Conservation (phyloP, 2,329 filamentous ascomycete genomes). For the Didymella exigua region DNA sequence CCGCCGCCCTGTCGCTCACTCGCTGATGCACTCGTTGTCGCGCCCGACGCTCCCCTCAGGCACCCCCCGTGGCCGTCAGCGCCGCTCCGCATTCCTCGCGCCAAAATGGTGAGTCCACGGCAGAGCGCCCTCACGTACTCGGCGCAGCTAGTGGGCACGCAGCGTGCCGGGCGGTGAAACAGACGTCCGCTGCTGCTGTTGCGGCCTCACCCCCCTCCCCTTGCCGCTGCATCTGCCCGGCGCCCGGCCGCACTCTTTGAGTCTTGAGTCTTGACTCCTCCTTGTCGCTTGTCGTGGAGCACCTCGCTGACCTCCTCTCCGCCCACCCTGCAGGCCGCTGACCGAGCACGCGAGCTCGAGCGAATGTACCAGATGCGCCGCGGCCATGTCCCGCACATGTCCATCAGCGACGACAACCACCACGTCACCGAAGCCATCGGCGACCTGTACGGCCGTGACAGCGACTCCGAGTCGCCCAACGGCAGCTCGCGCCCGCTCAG, state of each 20-base stretch:
- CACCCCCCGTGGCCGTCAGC: slow-evolving; percentile 26
- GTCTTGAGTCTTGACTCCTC: too few relatives aligned
- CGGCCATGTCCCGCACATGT: slow-evolving; percentile 66
- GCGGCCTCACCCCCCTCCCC: slow-evolving; percentile 5
- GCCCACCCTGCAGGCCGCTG: slow-evolving; percentile 41
- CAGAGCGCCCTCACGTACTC: slow-evolving; percentile 3
- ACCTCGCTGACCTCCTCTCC: slow-evolving; percentile 35
- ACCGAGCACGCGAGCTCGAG: slow-evolving; percentile 54
- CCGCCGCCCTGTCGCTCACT: background rate
- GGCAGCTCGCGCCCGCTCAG: slow-evolving; percentile 72
- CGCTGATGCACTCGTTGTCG: slow-evolving; percentile 13
- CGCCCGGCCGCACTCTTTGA: background rate
- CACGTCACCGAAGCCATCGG: slow-evolving; percentile 95
- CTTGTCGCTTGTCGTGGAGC: background rate
- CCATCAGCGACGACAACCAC: slow-evolving; percentile 86
- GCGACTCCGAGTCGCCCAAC: slow-evolving; percentile 60
- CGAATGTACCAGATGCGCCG: slow-evolving; percentile 58
- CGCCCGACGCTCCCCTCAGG: slow-evolving; percentile 20
- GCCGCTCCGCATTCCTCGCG: slow-evolving; percentile 26
- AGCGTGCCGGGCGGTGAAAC: slow-evolving; percentile 1
- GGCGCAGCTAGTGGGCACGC: slow-evolving; percentile 9
- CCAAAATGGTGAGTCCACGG: slow-evolving; percentile 29
- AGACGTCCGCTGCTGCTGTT: slow-evolving; percentile 10
- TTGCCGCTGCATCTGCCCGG: slow-evolving; percentile 5
- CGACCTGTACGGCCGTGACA: slow-evolving; percentile 84